A percentile compares a stretch with the other conserved stretches of the same genome.
phyloP scores from a whole-genome alignment of 257 asterid genomes.

The Mentha longifolia region DNA sequence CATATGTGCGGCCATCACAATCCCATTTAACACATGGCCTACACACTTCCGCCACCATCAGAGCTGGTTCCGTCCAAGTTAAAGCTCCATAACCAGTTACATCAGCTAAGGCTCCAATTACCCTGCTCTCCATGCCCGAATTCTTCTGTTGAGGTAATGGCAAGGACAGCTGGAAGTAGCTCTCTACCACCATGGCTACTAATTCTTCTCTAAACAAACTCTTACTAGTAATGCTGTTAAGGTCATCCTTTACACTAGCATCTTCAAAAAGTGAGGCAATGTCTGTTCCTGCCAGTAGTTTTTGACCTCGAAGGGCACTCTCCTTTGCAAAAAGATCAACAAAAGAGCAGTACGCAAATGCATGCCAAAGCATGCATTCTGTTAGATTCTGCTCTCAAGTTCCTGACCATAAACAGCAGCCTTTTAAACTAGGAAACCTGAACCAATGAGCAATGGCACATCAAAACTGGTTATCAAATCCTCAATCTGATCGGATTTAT shows the following conservation, averaged over 20 bases:
- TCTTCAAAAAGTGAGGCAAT: constrained; percentile 92
- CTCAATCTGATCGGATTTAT: constrained; percentile 4
- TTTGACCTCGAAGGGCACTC: constrained; percentile 94
- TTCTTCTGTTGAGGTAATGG: constrained; percentile 90
- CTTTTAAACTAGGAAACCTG: constrained; percentile 87
- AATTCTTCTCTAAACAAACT: constrained; percentile 93
- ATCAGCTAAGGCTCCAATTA: constrained; percentile 91
- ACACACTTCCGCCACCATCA: constrained; percentile 97
- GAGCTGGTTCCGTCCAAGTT: constrained; percentile 95
- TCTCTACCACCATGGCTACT: constrained; percentile 95
- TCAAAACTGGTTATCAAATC: constrained; percentile 18
- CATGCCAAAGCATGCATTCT: constrained; percentile 98
- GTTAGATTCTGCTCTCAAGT: constrained; percentile 94
- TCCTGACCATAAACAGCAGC: constrained; percentile 88
- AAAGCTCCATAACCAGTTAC: constrained; percentile 98
- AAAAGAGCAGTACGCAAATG: constrained; percentile 92
- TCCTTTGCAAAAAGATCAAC: constrained; percentile 96
- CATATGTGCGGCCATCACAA: constrained; percentile 91
- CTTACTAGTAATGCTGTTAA: constrained; percentile 74
- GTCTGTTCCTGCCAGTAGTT: constrained; percentile 92
- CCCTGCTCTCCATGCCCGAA: constrained; percentile 95
- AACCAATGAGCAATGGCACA: constrained; percentile 33
- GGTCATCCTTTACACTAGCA: constrained; percentile 80
- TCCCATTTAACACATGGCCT: constrained; percentile 96
- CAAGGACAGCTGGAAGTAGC: constrained; percentile 93